Conservation (phyloP, 1,139 yeast genomes). For the Spathaspora sp. region DNA sequence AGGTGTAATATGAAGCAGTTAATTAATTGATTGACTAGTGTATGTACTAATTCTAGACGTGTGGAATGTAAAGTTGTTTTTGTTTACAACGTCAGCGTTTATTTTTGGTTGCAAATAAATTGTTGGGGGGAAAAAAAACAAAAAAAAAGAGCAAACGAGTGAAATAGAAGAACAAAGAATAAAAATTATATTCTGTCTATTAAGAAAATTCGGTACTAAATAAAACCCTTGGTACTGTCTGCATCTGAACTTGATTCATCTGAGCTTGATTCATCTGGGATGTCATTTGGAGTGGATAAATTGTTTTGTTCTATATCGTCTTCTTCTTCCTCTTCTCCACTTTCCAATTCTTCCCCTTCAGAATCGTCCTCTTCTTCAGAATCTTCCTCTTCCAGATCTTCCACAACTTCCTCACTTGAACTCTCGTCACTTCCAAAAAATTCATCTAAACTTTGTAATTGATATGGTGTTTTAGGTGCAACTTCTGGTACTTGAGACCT, state of each 20-base stretch:
- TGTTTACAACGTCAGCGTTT: neutral
- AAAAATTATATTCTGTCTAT: neutral
- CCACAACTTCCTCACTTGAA: slow-evolving; percentile 19
- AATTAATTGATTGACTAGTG: neutral
- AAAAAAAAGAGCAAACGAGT: neutral
- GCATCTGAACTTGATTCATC: slow-evolving; percentile 7
- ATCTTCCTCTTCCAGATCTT: slow-evolving; percentile 22
- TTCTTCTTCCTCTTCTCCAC: slow-evolving; percentile 6
- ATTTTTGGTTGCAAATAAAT: slow-evolving; percentile 2
- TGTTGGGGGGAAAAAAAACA: neutral
- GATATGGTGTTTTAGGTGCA: slow-evolving; percentile 37
- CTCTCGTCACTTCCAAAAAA: slow-evolving; percentile 62
- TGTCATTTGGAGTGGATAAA: neutral
- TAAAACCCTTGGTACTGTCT: slow-evolving; percentile 7
- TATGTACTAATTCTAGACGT: neutral
- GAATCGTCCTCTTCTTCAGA: slow-evolving; percentile 12
- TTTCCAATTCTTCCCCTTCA: slow-evolving; percentile 11
- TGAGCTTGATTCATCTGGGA: neutral
- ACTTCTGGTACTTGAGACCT: slow-evolving; percentile 2
- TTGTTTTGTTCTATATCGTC: neutral
- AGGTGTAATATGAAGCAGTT: neutral
- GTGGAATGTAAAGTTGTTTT: neutral
- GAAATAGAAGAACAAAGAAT: neutral
- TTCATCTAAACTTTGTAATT: slow-evolving; percentile 79
- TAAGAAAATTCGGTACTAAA: slow-evolving; percentile 1